Evolutionary conservation across 2,329 filamentous ascomycete genomes (phyloP), one percentile per base, ranked within the genome.

Genomic region (Trichoderma sp.): DNA sequence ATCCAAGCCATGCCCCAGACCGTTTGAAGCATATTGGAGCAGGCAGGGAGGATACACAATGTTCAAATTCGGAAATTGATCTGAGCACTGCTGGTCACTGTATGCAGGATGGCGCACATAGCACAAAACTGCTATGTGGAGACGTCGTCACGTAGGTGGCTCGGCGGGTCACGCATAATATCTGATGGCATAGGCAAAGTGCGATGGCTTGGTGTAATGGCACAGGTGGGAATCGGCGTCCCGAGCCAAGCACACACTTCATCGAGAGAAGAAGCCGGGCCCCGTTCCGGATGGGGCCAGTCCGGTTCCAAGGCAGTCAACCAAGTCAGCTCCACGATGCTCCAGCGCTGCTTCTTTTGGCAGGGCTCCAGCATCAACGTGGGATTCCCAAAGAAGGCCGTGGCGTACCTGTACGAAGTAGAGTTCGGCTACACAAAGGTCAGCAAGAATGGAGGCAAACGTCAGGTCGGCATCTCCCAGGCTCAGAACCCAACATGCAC

Each of bases 1-100:
- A 25, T 17, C 25, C 48, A 52, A 52, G 8, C 34, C 34, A 25
- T 57, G 61, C 52, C 34, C 57, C 61, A 34, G 52, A 45, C 25
- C n/a, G 48, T 54, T 54, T 54, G 60, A 48, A 56, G 37, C 52
- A n/a, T 45, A 37, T 45, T 57, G 61, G 52, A 48, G 37, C 37
- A 32, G 50, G 22, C 61, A 35, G 52, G 61, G 39, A 64, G 61
- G 52, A 27, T 35, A 35, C 53, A 35, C 61, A 65, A 57, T 52
- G 52, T 65, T 65, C 61, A 57, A 63, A 65, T 52, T 65, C 48
- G 61, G 52, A 54, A 64, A 64, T 56, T 56, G 61, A 64, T 64
- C 61, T 37, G 61, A 56, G 61, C 32, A 34, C 27, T 54, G 60
- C 50, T 56, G 35, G 60, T n/a, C 25, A n/a, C 61, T 45, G 61